Evolutionary conservation across 2,329 filamentous ascomycete genomes (phyloP).

Genomic region (Didymellaceae sp.): DNA sequence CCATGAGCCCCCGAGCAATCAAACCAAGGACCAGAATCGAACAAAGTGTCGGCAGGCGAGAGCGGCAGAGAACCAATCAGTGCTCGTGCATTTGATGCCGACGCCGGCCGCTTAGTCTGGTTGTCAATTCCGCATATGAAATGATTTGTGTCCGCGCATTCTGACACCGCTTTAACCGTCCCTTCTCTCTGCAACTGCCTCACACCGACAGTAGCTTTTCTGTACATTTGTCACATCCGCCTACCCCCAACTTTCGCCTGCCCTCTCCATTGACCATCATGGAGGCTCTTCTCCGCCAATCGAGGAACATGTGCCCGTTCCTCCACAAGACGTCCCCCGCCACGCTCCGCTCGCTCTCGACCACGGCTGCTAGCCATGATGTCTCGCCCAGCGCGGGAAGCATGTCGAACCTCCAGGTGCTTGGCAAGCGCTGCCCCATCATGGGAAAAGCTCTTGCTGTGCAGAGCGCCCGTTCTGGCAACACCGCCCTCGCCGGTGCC

Average conservation of each 20-base stretch:
- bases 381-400: slow-evolving; percentile 82
- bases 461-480: slow-evolving; percentile 65
- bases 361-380: slow-evolving; percentile 69
- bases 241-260: neutral
- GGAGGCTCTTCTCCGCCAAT: slow-evolving; percentile 95
- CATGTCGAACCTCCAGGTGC: slow-evolving; percentile 95
- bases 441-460: slow-evolving; percentile 98
- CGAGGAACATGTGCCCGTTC: slow-evolving; percentile 96
- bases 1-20: slow-evolving; percentile 22
- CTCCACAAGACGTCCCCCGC: slow-evolving; percentile 92
- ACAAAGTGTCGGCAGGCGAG: slow-evolving; percentile 23
- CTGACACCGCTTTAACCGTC: slow-evolving; percentile 20
- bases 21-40: slow-evolving; percentile 26
- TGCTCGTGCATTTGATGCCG: slow-evolving; percentile 32
- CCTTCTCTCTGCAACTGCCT: slow-evolving; percentile 4
- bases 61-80: slow-evolving; percentile 32
- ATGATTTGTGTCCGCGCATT: slow-evolving; percentile 30
- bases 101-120: slow-evolving; percentile 28
- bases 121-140: slow-evolving; percentile 28
- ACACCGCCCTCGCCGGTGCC: slow-evolving; percentile 55
- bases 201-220: neutral
- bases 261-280: slow-evolving; percentile 58
- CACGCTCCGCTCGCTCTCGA: slow-evolving; percentile 87
- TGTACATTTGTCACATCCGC: neutral
- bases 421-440: slow-evolving; percentile 93